Evolutionary conservation across 768 basidiomycete genomes (phyloP), one percentile per base, ranked within the genome.

Genomic region (Lactarius hengduanensis): DNA sequence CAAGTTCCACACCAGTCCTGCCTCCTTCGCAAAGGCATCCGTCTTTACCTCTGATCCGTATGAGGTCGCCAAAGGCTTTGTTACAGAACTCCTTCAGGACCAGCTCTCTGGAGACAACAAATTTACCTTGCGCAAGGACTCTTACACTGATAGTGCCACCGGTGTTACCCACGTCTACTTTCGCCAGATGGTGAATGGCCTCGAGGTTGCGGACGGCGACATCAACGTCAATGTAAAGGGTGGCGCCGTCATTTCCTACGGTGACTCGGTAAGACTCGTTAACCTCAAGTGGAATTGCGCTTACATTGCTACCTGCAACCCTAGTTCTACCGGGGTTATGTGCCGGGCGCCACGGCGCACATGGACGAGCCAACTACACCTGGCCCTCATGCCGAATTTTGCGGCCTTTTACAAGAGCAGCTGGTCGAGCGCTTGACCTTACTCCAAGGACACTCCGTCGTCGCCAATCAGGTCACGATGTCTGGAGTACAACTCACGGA

Each of bases 151-250:
- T 78, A 77, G 79, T 66, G 85, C 84, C 67, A 94, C 92, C 2
- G 91, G 90, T 22, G 82, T 97, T 59, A 89, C 92, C 34, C 94
- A 98, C 77, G 82, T 94, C 71, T 96, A 96, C 75, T 87, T 90
- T 67, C 84, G 89, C 70, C 96, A 99, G 78, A 69, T 91, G 65
- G 78, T 95, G 72, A 87, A 91, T 64, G 94, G 93, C 16, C 79
- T 96, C 55, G 92, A 96, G 73, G 93, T 99, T 18, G 83, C 84
- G 15, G 93, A 97, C 72, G 92, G 91, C 32, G 90, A 97, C 77
- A 85, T 97, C 80, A 98, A 98, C 76, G 78, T 99, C 74, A 97
- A 98, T 80, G 81, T 98, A 76, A 88, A 62, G 57, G 61, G 26
- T 36, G 57, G 56, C 56, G 28, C 38, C 0, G 56, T 66, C 45